phyloP scores from a whole-genome alignment of 2,329 filamentous ascomycete genomes.

The Dothideomycetidae sp. region DNA sequence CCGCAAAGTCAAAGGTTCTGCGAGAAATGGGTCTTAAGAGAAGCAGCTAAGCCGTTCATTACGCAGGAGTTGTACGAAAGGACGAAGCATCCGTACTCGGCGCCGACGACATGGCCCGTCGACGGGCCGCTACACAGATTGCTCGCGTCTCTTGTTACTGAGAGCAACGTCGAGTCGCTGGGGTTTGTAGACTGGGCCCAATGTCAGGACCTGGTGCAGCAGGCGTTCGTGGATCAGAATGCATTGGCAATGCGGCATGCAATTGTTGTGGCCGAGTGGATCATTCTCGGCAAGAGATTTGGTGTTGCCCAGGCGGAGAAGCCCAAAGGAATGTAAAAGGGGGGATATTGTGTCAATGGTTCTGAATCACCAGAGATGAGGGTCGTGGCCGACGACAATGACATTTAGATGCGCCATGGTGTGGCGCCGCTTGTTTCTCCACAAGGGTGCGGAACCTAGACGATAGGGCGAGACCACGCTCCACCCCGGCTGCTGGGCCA shows the following conservation, averaged over 20 bases:
- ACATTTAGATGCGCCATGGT: background rate
- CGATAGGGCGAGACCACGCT: too few species aligned
- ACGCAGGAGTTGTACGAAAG: constrained; percentile 38
- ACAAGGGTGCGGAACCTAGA: too few species aligned
- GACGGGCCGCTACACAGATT: constrained; percentile 32
- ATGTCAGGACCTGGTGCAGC: constrained; percentile 21
- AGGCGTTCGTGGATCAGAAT: constrained; percentile 25
- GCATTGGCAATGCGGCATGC: constrained; percentile 25
- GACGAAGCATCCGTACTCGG: constrained; percentile 37
- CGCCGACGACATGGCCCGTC: constrained; percentile 28
- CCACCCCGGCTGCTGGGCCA: too few species aligned
- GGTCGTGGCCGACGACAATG: too few species aligned
- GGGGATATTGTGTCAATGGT: background rate
- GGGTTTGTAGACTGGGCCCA: constrained; percentile 18
- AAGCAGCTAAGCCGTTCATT: constrained; percentile 37
- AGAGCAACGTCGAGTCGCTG: constrained; percentile 16
- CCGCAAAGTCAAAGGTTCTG: constrained; percentile 17
- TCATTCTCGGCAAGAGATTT: constrained; percentile 32
- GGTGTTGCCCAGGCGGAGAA: constrained; percentile 24
- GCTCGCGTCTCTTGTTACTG: constrained; percentile 18
- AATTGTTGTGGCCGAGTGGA: constrained; percentile 29
- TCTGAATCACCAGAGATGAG: background rate
- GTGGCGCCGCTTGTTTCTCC: background rate
- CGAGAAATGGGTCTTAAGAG: constrained; percentile 38
- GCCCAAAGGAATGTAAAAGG: constrained; percentile 8